Evolutionary conservation across 2,329 filamentous ascomycete species (phyloP).

Genomic region (Hortaea werneckii): DNA sequence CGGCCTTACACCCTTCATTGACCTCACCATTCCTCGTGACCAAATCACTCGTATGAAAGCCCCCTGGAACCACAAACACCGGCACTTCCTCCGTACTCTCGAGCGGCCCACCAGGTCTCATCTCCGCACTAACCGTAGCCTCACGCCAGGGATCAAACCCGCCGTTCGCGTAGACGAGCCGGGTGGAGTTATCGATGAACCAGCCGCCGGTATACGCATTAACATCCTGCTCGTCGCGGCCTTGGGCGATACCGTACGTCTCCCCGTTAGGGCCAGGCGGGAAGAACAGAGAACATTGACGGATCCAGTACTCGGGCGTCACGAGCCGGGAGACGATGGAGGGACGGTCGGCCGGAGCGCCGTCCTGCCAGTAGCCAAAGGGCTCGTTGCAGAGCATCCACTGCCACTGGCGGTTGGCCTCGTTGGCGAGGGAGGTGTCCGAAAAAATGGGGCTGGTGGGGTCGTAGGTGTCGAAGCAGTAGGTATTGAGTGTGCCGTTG

Average conservation of each 20-base stretch:
- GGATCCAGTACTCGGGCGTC: slow-evolving; percentile 42
- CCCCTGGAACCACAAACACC: slow-evolving; percentile 43
- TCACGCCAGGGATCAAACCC: slow-evolving; percentile 52
- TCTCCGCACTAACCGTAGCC: slow-evolving; percentile 38
- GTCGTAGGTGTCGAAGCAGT: slow-evolving; percentile 48
- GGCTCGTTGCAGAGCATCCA: slow-evolving; percentile 57
- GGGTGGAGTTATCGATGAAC: slow-evolving; percentile 29
- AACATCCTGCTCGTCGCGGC: slow-evolving; percentile 38
- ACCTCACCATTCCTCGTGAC: slow-evolving; percentile 34
- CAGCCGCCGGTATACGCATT: slow-evolving; percentile 50
- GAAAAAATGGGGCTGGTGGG: slow-evolving; percentile 40
- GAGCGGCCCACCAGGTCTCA: slow-evolving; percentile 46
- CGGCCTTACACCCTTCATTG: slow-evolving; percentile 38
- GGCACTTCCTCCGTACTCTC: slow-evolving; percentile 38
- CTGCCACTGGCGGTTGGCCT: slow-evolving; percentile 43
- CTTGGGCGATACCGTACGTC: slow-evolving; percentile 39
- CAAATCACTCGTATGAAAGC: slow-evolving; percentile 48
- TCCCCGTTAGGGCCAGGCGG: slow-evolving; percentile 37
- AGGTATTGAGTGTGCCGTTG: slow-evolving; percentile 31
- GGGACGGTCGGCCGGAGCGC: slow-evolving; percentile 36
- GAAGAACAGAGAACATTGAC: slow-evolving; percentile 48
- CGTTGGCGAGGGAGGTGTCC: slow-evolving; percentile 39
- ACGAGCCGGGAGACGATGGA: slow-evolving; percentile 46
- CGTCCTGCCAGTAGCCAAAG: slow-evolving; percentile 48
- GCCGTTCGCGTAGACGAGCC: slow-evolving; percentile 50